These are phyloP conservation scores for Picochlorum sp. DNA, from an alignment of 139 green algal genomes.

Conservation along the genomic window DNA sequence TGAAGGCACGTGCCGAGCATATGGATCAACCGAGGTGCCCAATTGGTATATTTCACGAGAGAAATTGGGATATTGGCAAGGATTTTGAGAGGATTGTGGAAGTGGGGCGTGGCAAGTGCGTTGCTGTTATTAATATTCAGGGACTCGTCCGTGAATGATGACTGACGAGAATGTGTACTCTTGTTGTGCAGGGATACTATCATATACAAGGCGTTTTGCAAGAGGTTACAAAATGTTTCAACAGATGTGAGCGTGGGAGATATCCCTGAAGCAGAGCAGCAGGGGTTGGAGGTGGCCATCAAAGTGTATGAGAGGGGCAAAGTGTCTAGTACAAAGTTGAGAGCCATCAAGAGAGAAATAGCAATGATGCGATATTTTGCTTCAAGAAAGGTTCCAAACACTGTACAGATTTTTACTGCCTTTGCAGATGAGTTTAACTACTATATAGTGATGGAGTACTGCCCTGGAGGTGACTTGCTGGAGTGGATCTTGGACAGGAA, in stretches of 20 bases:
- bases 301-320: conserved; percentile 49
- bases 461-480: conserved; percentile 52
- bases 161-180: too few species aligned
- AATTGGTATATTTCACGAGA: too few species aligned
- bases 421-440: conserved; percentile 54
- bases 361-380: conserved; percentile 62
- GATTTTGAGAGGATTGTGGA: too few species aligned
- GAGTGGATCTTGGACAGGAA: conserved; percentile 51
- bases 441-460: conserved; percentile 72
- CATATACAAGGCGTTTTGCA: conserved; percentile 2
- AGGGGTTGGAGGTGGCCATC: conserved; percentile 31
- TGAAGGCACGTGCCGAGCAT: too few species aligned
- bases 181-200: neutral
- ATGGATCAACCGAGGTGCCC: too few species aligned
- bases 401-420: conserved; percentile 39
- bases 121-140: too few species aligned
- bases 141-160: too few species aligned
- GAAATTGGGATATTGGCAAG: too few species aligned
- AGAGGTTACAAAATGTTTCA: neutral
- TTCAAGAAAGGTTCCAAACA: conserved; percentile 48
- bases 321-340: conserved; percentile 41
- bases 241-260: too few species aligned
- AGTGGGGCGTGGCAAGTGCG: too few species aligned
- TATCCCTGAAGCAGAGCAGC: neutral
- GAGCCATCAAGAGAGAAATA: conserved; percentile 53